Percentiles rank a stretch among this genome's conserved stretches.
Evolutionary conservation across 1,139 yeast species (phyloP).

Genomic region (Geotrichum fermentans): DNA sequence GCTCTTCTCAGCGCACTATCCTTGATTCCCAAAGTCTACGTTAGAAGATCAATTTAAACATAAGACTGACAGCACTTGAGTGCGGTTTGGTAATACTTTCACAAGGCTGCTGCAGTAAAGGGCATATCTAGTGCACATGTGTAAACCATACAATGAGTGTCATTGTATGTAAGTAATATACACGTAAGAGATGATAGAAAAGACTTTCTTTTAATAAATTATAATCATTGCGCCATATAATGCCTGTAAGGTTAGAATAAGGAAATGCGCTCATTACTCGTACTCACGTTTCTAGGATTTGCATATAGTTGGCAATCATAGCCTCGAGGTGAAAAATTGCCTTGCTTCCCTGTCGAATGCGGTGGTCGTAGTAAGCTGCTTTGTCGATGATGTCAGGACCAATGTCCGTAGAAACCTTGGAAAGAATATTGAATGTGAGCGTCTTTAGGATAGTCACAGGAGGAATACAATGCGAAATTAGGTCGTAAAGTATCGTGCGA

Average conservation of each 20-base stretch:
- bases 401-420: conserved; percentile 40
- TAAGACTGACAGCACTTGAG: too few relatives aligned
- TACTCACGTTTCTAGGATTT: conserved; percentile 42
- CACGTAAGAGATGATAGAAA: background rate
- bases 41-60: too few relatives aligned
- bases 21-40: too few relatives aligned
- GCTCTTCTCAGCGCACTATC: too few relatives aligned
- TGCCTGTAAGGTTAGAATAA: conserved; percentile 1
- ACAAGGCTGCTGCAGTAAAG: too few relatives aligned
- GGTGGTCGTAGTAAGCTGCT: conserved; percentile 78
- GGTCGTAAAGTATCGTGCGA: conserved; percentile 73
- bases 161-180: too few relatives aligned
- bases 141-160: too few relatives aligned
- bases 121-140: too few relatives aligned
- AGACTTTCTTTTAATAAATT: background rate
- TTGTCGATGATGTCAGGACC: conserved; percentile 56
- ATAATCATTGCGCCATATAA: conserved; percentile 2
- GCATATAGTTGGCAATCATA: conserved; percentile 83
- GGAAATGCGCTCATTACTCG: background rate
- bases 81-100: too few relatives aligned
- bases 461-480: conserved; percentile 90
- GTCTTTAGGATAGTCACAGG: conserved; percentile 70
- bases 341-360: conserved; percentile 79
- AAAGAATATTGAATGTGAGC: conserved; percentile 55
- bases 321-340: conserved; percentile 95